Percentiles rank a stretch among this genome's conserved stretches.
Conservation (phyloP, 2,329 filamentous ascomycete species). For the Delphinella strobiligena region DNA sequence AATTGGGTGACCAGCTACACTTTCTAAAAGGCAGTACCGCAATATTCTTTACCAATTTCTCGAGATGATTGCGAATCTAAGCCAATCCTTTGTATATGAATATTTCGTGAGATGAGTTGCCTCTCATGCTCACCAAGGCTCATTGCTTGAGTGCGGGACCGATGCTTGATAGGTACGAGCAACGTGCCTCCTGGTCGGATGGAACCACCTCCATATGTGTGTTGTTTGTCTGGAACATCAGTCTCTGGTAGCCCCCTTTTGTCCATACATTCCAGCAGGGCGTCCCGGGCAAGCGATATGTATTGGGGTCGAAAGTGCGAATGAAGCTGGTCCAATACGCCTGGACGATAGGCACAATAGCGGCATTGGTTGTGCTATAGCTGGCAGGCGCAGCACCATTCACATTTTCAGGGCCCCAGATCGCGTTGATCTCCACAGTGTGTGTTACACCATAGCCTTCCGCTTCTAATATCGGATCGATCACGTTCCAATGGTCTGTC, state of each 20-base stretch:
- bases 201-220: slow-evolving; percentile 28
- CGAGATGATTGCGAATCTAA: too few relatives aligned
- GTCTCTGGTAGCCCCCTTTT: slow-evolving; percentile 16
- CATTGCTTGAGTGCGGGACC: slow-evolving; percentile 37
- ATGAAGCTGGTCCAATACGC: slow-evolving; percentile 69
- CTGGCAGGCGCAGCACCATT: slow-evolving; percentile 38
- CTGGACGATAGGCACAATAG: slow-evolving; percentile 50
- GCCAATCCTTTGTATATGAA: neutral
- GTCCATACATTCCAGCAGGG: slow-evolving; percentile 42
- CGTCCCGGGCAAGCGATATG: slow-evolving; percentile 30
- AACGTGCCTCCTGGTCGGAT: slow-evolving; percentile 28
- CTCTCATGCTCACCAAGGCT: slow-evolving; percentile 6
- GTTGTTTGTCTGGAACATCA: slow-evolving; percentile 26
- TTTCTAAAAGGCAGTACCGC: too few relatives aligned
- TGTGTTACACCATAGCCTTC: slow-evolving; percentile 54
- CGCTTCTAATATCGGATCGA: slow-evolving; percentile 42
- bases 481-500: slow-evolving; percentile 50
- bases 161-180: slow-evolving; percentile 39
- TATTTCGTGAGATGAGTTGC: neutral
- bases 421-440: slow-evolving; percentile 52
- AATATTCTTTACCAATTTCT: too few relatives aligned
- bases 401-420: slow-evolving; percentile 53
- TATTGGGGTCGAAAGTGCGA: slow-evolving; percentile 53
- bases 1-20: too few relatives aligned
- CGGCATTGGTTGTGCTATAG: slow-evolving; percentile 44